Base-by-base conservation (phyloP, 2,329 filamentous ascomycete species). In the Fusarium sp. region DNA sequence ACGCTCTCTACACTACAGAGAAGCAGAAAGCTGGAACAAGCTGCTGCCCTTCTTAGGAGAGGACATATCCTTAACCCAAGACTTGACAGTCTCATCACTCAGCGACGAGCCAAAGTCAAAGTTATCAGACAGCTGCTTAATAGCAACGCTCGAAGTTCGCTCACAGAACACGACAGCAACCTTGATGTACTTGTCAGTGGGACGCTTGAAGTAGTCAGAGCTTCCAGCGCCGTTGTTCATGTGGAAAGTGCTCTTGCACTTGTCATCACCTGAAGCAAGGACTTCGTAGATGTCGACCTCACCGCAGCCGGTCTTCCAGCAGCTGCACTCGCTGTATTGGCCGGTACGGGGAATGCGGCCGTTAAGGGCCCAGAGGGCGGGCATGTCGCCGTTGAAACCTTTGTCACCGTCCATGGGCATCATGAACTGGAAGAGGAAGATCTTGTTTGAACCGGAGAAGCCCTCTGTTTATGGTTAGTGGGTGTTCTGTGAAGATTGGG, bases 251-350 rank as follows among this genome's bases (percentile, higher is more conserved):
- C 88, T 89, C 81, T 92, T 93, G 80, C 88, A 87, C 74, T 88
- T 88, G 44, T 81, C 84, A 77, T 90, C 88, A 28, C 91, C 91
- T 1, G 84, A 77, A 64, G 85, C 83, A 42, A 94, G 86, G 25
- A 92, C 85, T 81, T 94, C 92, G 74, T 91, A 89, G 56, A 94
- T 84, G 75, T 95, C 92, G 66, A 91, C 87, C 81, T 95, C 92
- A 73, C 91, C 91, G 76, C 92, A 94, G 39, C 88, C 74, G 76
- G 80, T 83, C 14, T 79, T 79, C 91, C 91, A 94, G 84, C 92
- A 94, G 62, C 88, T 91, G 84, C 92, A 94, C 4, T 81, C 80
- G 67, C 85, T 84, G 81, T 94, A 94, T 78, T 94, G 91, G 7
- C 86, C 81, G 7, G 90, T 89, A 64, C 89, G 89, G 26, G 91